These are phyloP conservation scores for Phytophthora pistaciae DNA, from an alignment of 352 stramenopile species.

Conservation along the genomic window DNA sequence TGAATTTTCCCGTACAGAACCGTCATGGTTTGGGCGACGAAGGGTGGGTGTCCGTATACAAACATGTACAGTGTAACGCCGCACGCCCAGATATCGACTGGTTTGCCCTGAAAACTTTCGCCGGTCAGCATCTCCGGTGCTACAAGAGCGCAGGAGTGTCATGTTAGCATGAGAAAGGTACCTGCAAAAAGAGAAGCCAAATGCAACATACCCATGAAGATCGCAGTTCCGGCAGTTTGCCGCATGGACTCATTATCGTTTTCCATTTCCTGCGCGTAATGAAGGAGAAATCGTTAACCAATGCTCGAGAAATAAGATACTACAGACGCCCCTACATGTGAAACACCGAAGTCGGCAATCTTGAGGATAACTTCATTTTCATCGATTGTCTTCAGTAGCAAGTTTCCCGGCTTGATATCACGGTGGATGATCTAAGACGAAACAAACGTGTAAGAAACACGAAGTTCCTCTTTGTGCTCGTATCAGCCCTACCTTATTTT, in stretches of 20 bases:
- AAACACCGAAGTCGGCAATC: constrained; percentile 85
- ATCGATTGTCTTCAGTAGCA: constrained; percentile 69
- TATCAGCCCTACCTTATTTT: constrained; percentile 66
- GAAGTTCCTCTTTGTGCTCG: neutral
- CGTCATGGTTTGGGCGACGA: constrained; percentile 89
- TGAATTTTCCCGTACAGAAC: constrained; percentile 95
- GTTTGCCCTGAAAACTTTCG: constrained; percentile 78
- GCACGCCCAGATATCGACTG: constrained; percentile 96
- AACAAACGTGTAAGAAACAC: neutral
- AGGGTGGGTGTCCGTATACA: constrained; percentile 94
- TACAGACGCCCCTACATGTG: constrained; percentile 47
- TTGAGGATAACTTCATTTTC: constrained; percentile 78
- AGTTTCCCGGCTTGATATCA: constrained; percentile 85
- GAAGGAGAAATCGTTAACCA: neutral
- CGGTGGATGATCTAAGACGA: constrained; percentile 72
- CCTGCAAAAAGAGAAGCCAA: neutral
- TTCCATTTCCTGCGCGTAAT: constrained; percentile 64
- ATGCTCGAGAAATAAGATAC: neutral
- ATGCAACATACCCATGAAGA: constrained; percentile 66
- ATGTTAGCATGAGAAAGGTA: neutral
- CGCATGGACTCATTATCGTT: constrained; percentile 76
- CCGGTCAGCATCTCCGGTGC: constrained; percentile 85
- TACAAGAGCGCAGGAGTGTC: constrained; percentile 15
- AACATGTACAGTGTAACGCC: constrained; percentile 98
- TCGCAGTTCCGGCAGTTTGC: constrained; percentile 78